Evolutionary conservation across 1,284 basidiomycete genomes (phyloP), one percentile per base, ranked within the genome.

Genomic region (Rugiboletus extremiorientalis): DNA sequence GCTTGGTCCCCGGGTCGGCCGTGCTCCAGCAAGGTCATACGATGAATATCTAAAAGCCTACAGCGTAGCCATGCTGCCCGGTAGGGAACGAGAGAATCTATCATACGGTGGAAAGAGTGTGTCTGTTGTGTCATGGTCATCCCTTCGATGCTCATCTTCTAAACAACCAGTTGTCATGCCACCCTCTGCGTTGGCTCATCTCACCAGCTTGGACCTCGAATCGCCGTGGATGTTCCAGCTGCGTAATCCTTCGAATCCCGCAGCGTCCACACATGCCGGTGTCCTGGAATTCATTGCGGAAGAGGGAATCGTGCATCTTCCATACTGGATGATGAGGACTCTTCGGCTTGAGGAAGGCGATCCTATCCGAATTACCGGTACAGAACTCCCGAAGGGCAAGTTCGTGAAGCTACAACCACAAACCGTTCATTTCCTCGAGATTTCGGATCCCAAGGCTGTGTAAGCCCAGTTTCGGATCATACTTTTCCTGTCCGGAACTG

Each of bases 321-420:
- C 97, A 0, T 92, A 94, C 62, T 99, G 97, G 97, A 98, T 99
- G 94, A 99, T 99, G 97, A 93, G 92, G 75, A 93, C 93, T 11
- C 79, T 99, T 12, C 84, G 91, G 28, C 77, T 99, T 30, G 89
- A 89, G 50, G 97, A 99, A 73, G 97, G 97, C 16, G 96, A 99
- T 76, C 88, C 94, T 7, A 92, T 99, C 60, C 88, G 95, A 37
- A 87, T 99, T 43, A 95, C 90, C 3, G 96, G 96, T 2, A 82
- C 90, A 0, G 87, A 90, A 57, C 80, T 98, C 16, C 88, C 88
- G 0, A 98, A 99, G 76, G 97, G 97, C 61, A 94, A 95, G 76
- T 82, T 96, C 62, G 93, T 98, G 70, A 99, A 99, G 76, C 79
- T 99, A 41, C 97, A 99, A 76, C 92, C 97, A 6, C 97, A 99